These are phyloP conservation scores for Yarrowia alimentaria DNA, from an alignment of 805 yeast species.

Conservation along the genomic window DNA sequence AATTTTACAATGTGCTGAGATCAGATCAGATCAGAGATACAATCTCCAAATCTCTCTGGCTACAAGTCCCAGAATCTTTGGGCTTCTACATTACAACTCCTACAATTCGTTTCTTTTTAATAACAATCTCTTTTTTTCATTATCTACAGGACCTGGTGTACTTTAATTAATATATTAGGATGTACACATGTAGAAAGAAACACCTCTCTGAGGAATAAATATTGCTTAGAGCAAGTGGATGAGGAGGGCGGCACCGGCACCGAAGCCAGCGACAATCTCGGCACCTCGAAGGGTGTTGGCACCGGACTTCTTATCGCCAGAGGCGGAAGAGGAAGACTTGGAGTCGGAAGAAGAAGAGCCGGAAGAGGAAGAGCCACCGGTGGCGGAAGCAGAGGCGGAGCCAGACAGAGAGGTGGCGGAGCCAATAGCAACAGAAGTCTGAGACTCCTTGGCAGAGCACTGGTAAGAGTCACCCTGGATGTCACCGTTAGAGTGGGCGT, in stretches of 20 bases:
- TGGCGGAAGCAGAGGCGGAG: constrained; percentile 2
- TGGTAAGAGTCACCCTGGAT: constrained; percentile 85
- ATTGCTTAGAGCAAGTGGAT: constrained; percentile 28
- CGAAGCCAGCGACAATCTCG: constrained; percentile 26
- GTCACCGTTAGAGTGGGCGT: constrained; percentile 70
- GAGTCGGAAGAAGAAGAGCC: not conserved
- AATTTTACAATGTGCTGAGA: too few relatives aligned
- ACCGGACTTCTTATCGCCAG: constrained; percentile 6
- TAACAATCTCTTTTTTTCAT: not conserved
- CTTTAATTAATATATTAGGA: constrained; percentile 27
- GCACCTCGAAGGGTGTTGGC: constrained; percentile 20
- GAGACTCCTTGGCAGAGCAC: constrained; percentile 39
- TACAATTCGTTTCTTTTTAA: too few relatives aligned
- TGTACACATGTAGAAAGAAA: constrained; percentile 28
- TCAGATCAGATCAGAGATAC: too few relatives aligned
- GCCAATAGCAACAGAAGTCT: constrained; percentile 22
- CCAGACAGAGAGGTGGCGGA: constrained; percentile 14
- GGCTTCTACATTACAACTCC: too few relatives aligned
- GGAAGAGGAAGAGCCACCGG: constrained; percentile 12
- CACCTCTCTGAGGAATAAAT: constrained; percentile 27
- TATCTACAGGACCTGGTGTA: not conserved
- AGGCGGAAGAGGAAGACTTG: not conserved
- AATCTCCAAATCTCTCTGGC: too few relatives aligned
- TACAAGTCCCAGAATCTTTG: too few relatives aligned
- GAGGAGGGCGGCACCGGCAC: constrained; percentile 28